Percentiles rank a stretch among this genome's conserved stretches.
Conservation (phyloP, 257 asterid genomes). For the Salvia splendens region DNA sequence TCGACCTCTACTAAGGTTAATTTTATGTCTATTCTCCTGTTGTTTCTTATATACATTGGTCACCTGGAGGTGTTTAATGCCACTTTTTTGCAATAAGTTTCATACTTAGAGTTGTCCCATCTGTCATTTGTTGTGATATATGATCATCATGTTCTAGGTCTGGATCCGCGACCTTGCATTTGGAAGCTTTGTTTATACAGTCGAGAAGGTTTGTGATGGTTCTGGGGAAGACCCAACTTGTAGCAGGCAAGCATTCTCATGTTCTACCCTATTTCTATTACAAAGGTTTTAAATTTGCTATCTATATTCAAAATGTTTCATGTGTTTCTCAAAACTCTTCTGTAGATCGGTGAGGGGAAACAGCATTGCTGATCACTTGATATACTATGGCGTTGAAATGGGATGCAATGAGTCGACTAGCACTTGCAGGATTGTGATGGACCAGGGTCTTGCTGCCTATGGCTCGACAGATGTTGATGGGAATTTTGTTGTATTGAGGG, state of each 20-base stretch:
- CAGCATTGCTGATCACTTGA: conserved; percentile 82
- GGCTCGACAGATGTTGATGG: conserved; percentile 56
- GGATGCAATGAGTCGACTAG: conserved; percentile 55
- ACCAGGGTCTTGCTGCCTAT: conserved; percentile 48
- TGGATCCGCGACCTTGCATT: conserved; percentile 64
- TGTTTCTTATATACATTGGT: conserved; percentile 9
- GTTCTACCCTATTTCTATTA: neutral
- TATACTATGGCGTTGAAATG: conserved; percentile 69
- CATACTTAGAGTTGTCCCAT: conserved; percentile 7
- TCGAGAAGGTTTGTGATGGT: conserved; percentile 82
- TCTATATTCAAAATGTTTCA: too few species aligned
- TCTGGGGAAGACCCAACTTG: conserved; percentile 98
- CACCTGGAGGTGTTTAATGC: neutral
- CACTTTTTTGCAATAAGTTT: neutral
- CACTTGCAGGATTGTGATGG: conserved; percentile 71
- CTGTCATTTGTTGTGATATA: conserved; percentile 25
- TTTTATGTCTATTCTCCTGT: neutral
- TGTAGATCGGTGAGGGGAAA: conserved; percentile 88
- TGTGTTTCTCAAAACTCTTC: neutral
- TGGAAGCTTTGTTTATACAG: conserved; percentile 58
- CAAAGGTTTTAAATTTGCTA: too few species aligned
- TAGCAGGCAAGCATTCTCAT: conserved; percentile 60
- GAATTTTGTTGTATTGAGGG: conserved; percentile 54
- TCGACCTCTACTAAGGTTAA: neutral
- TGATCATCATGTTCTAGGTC: conserved; percentile 55